Evolutionary conservation across 768 basidiomycete genomes (phyloP).

Genomic region (Pleurotus giganteus): DNA sequence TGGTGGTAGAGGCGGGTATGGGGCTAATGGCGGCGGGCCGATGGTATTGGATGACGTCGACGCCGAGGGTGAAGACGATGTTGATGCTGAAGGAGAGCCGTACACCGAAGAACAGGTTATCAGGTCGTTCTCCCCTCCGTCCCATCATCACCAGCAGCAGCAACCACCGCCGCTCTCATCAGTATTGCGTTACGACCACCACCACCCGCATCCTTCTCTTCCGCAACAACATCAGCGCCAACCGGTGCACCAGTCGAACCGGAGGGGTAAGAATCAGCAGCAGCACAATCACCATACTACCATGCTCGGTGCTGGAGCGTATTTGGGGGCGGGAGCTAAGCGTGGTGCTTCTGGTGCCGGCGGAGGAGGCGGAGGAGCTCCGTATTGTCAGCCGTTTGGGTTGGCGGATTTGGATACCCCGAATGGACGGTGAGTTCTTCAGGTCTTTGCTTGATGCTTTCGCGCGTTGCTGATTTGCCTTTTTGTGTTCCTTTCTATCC

Average conservation of each 20-base stretch:
- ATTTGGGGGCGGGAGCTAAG: slow-evolving; percentile 13
- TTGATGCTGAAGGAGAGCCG: slow-evolving; percentile 14
- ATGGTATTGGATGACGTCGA: not conserved
- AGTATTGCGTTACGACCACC: no score
- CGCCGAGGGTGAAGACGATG: slow-evolving; percentile 15
- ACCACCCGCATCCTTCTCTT: not conserved
- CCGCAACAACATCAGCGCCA: not conserved
- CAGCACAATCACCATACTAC: slow-evolving; percentile 10
- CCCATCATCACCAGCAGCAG: not conserved
- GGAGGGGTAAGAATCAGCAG: no score
- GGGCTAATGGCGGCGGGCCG: not conserved
- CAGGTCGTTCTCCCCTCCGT: not conserved
- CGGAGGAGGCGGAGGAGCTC: not conserved
- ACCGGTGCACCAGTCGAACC: not conserved
- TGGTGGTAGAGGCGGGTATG: not conserved
- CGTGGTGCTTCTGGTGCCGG: not conserved
- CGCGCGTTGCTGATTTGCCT: no score
- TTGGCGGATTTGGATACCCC: slow-evolving; percentile 61
- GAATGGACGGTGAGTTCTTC: slow-evolving; percentile 53
- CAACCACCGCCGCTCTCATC: no score
- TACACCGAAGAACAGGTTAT: slow-evolving; percentile 2
- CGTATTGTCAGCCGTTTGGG: slow-evolving; percentile 27
- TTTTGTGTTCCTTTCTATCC: slow-evolving; percentile 4
- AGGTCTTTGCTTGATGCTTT: slow-evolving; percentile 1
- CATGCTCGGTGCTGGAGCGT: not conserved